A percentile compares a stretch with the other conserved stretches of the same genome.
These are phyloP conservation scores for Maudiozyma saulgeensis DNA, from an alignment of 805 yeast species.

Conservation along the genomic window DNA sequence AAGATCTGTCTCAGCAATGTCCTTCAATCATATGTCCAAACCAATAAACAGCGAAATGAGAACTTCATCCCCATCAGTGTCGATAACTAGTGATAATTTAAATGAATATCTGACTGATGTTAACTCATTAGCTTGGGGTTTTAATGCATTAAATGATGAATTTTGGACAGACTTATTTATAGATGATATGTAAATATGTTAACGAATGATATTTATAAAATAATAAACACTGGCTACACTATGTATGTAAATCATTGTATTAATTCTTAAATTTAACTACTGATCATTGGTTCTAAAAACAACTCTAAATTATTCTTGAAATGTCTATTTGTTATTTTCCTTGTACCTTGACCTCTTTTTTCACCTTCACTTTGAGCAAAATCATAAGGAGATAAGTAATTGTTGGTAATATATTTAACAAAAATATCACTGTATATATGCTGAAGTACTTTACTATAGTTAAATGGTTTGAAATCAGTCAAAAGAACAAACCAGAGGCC, in stretches of 20 bases:
- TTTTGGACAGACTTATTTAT: slow-evolving; percentile 50
- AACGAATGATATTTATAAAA: neutral
- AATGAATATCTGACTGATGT: slow-evolving; percentile 27
- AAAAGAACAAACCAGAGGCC: slow-evolving; percentile 68
- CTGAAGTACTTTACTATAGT: slow-evolving; percentile 22
- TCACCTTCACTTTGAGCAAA: slow-evolving; percentile 24
- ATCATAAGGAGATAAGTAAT: slow-evolving; percentile 25
- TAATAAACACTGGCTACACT: neutral
- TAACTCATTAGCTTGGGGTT: slow-evolving; percentile 38
- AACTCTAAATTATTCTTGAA: slow-evolving; percentile 22
- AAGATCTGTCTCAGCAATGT: neutral
- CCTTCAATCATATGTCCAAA: neutral
- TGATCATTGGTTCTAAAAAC: slow-evolving; percentile 26
- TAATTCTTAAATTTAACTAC: slow-evolving; percentile 5
- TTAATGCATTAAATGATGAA: slow-evolving; percentile 54
- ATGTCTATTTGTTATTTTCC: slow-evolving; percentile 23
- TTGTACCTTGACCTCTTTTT: slow-evolving; percentile 26
- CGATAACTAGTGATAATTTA: slow-evolving; percentile 19
- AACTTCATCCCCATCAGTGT: slow-evolving; percentile 33
- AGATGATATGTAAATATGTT: slow-evolving; percentile 9
- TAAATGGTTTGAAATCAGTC: slow-evolving; percentile 43
- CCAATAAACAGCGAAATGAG: neutral
- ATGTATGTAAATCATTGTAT: no score
- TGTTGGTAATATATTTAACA: slow-evolving; percentile 23
- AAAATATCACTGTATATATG: slow-evolving; percentile 27